A percentile compares a stretch with the other conserved stretches of the same genome.
phyloP scores from a whole-genome alignment of 176 grass and related monocot species.

The Paspalum notatum region DNA sequence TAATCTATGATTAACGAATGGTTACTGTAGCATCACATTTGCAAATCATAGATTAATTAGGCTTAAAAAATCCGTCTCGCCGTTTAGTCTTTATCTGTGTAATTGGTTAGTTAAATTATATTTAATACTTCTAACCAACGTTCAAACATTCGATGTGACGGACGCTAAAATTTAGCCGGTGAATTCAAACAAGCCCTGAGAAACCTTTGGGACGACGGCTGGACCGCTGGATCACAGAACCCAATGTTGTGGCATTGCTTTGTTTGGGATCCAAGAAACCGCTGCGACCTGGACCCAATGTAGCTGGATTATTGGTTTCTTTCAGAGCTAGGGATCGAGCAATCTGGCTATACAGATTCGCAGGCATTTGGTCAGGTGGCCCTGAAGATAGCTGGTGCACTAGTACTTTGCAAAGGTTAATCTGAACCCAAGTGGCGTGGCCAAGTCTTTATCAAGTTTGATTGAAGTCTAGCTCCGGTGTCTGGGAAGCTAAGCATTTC shows the following conservation, averaged over 20 bases:
- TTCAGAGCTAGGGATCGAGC: not conserved
- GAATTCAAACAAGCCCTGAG: too few relatives aligned
- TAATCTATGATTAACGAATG: too few relatives aligned
- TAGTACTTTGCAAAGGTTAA: not conserved
- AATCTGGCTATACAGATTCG: not conserved
- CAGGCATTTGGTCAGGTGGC: not conserved
- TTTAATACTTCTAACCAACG: too few relatives aligned
- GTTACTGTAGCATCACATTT: too few relatives aligned
- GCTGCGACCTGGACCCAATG: not conserved
- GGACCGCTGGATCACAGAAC: not conserved
- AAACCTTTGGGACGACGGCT: not conserved
- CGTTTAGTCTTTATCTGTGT: too few relatives aligned
- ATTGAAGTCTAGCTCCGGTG: not conserved
- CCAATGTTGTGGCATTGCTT: slow-evolving; percentile 35
- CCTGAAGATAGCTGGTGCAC: not conserved
- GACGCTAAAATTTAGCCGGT: too few relatives aligned
- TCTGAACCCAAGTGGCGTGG: not conserved
- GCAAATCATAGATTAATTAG: too few relatives aligned
- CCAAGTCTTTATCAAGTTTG: not conserved
- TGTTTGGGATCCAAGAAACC: slow-evolving; percentile 40
- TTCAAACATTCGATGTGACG: too few relatives aligned
- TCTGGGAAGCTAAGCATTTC: not conserved
- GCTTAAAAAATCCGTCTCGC: too few relatives aligned
- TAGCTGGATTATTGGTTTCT: not conserved
- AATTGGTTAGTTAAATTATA: too few relatives aligned